A percentile compares a stretch with the other conserved stretches of the same genome.
phyloP scores from a whole-genome alignment of 306 rosid genomes.

The Trifolium pratense region DNA sequence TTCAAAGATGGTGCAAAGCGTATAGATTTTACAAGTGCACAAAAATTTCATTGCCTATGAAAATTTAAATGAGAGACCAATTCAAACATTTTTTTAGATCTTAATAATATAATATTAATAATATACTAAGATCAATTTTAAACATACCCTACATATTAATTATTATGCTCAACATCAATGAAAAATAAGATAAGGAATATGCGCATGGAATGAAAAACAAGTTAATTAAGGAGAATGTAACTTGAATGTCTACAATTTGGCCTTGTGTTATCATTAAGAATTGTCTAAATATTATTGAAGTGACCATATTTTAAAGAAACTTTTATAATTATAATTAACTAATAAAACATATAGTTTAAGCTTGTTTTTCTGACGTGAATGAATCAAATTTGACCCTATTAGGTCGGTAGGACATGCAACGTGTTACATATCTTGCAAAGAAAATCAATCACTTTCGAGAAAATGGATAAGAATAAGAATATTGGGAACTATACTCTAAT shows the following conservation, averaged over 20 bases:
- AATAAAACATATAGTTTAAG: slow-evolving; percentile 7
- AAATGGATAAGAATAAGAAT: neutral
- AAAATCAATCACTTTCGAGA: slow-evolving; percentile 40
- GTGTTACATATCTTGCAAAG: slow-evolving; percentile 47
- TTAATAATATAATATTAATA: too few species aligned
- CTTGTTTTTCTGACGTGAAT: slow-evolving; percentile 34
- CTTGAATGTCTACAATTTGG: slow-evolving; percentile 26
- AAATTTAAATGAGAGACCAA: neutral
- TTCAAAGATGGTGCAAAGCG: slow-evolving; percentile 29
- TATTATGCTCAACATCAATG: neutral
- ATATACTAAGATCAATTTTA: neutral
- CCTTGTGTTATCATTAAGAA: slow-evolving; percentile 17
- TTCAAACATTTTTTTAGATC: neutral
- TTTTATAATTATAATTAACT: neutral
- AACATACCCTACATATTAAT: neutral
- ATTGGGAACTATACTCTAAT: too few species aligned
- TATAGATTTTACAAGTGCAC: slow-evolving; percentile 10
- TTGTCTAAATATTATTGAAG: slow-evolving; percentile 30
- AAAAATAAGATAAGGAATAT: slow-evolving; percentile 14
- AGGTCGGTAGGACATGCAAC: slow-evolving; percentile 47
- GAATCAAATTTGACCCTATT: slow-evolving; percentile 54
- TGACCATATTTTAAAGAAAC: neutral
- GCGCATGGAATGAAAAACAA: neutral
- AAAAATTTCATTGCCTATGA: neutral
- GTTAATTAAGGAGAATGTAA: neutral